These are phyloP conservation scores for Lophiostoma macrostomum DNA, from an alignment of 495 filamentous ascomycete genomes.

Conservation along the genomic window DNA sequence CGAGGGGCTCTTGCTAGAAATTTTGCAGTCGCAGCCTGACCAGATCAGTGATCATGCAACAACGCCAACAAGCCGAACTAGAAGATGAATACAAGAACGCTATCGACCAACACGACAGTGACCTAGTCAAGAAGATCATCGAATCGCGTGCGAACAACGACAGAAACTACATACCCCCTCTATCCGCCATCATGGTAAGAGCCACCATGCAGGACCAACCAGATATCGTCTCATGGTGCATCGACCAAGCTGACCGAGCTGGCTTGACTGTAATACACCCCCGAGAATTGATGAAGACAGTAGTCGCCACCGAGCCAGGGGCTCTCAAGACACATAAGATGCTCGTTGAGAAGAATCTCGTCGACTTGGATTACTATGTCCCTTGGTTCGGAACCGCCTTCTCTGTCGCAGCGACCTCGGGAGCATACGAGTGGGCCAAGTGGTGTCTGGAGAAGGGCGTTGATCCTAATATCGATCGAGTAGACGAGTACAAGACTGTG, in stretches of 20 bases:
- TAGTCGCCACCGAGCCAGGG: neutral
- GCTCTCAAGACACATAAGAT: slow-evolving; percentile 2
- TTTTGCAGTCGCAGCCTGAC: too few relatives aligned
- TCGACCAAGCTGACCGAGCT: too few relatives aligned
- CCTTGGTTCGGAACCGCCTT: slow-evolving; percentile 4
- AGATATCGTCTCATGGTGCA: slow-evolving; percentile 4
- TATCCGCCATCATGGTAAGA: neutral
- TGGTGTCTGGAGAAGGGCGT: slow-evolving; percentile 6
- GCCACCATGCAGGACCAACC: neutral
- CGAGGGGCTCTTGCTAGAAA: too few relatives aligned
- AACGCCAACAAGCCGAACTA: too few relatives aligned
- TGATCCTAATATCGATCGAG: slow-evolving; percentile 2
- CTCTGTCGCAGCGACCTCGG: neutral
- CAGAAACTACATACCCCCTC: neutral
- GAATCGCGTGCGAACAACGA: too few relatives aligned
- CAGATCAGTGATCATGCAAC: too few relatives aligned
- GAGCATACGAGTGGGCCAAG: slow-evolving; percentile 1
- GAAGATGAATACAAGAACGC: too few relatives aligned
- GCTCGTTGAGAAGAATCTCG: neutral
- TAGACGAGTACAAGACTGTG: slow-evolving; percentile 3
- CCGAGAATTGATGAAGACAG: neutral
- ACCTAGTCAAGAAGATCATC: too few relatives aligned
- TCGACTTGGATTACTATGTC: slow-evolving; percentile 1
- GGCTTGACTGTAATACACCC: neutral
- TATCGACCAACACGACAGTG: too few relatives aligned